Base-by-base conservation (phyloP, 768 basidiomycete genomes). In the Tricholomella constricta region DNA sequence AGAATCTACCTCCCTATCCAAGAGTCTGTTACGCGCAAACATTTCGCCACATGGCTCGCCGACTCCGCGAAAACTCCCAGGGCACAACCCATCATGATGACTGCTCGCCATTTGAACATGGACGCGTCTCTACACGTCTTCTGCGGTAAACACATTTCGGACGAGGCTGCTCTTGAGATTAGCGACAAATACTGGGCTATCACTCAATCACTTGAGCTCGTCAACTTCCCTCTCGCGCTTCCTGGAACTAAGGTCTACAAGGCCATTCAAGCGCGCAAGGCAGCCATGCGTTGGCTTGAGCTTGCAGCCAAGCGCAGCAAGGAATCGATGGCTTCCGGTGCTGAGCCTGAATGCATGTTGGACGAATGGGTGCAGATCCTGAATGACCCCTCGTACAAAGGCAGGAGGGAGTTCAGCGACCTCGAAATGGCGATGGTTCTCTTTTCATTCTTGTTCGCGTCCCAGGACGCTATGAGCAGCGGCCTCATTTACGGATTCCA, bases 381-480 rank as follows among this genome's bases (percentile, higher is more conserved):
- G 64, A 72, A 78, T 34, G 84, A 85, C 22, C 86, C 70, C 66
- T 76, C 65, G 7, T 83, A 81, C 68, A 95, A 94, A 69, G 87
- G 89, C 58, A 84, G 86, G 58, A 82, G 77, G 56, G 91, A 98
- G 56, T 98, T 94, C 74, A 89, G 85, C 59, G 89, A 98, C 69
- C 79, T 81, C 60, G 96, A 99, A 72, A 98, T 98, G 84, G 94
- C 91, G 25, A 91, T 97, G 87, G 95, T 97, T 64, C 72, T 99
- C 35, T 87, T 99, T 66, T 94, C 91, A 10, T 98, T 98, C 86
- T 76, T 99, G 48, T 98, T 98, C 64, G 97, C 93, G 2, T 89
- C 86, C 22, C 93, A 97, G 76, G 97, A 99, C 67, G 97, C 97
- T 43, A 98, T 99, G 97, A 92, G 91, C 68, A 94, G 91, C 55